These are phyloP conservation scores for Conringia planisiliqua DNA, from an alignment of 345 rosid genomes.

Conservation along the genomic window DNA sequence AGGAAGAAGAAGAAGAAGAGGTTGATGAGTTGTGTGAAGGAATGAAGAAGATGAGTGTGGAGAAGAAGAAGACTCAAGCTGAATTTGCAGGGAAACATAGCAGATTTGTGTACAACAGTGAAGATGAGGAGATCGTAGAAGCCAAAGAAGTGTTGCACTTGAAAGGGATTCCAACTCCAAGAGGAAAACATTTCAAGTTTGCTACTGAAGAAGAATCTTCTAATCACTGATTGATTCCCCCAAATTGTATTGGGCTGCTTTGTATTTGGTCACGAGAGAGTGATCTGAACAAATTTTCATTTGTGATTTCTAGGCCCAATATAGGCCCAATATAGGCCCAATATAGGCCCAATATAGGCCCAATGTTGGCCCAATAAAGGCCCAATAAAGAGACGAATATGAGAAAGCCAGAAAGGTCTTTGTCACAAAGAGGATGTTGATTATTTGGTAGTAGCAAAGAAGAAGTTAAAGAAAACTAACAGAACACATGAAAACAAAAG, in stretches of 20 bases:
- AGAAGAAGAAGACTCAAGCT: background rate
- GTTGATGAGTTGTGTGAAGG: slow-evolving; percentile 50
- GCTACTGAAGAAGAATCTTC: background rate
- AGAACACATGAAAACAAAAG: slow-evolving; percentile 14
- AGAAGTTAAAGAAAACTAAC: slow-evolving; percentile 1
- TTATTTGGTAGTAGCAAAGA: slow-evolving; percentile 19
- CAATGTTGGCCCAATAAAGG: slow-evolving; percentile 3
- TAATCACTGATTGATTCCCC: background rate
- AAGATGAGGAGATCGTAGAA: slow-evolving; percentile 53
- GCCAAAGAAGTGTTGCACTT: slow-evolving; percentile 38
- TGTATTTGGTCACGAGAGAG: slow-evolving; percentile 14
- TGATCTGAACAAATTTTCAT: background rate
- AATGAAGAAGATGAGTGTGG: slow-evolving; percentile 36
- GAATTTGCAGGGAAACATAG: slow-evolving; percentile 53
- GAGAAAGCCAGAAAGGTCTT: slow-evolving; percentile 11
- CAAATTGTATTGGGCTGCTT: background rate
- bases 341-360: slow-evolving; percentile 16
- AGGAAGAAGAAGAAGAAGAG: slow-evolving; percentile 33
- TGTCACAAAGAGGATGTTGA: background rate
- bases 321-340: slow-evolving; percentile 20
- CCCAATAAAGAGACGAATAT: background rate
- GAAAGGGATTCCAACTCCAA: slow-evolving; percentile 65
- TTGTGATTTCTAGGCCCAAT: background rate
- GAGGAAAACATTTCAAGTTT: slow-evolving; percentile 59
- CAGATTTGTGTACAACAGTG: slow-evolving; percentile 60